Conservation (phyloP, 441 rosid species). For the Euphorbia schlechtendalii region DNA sequence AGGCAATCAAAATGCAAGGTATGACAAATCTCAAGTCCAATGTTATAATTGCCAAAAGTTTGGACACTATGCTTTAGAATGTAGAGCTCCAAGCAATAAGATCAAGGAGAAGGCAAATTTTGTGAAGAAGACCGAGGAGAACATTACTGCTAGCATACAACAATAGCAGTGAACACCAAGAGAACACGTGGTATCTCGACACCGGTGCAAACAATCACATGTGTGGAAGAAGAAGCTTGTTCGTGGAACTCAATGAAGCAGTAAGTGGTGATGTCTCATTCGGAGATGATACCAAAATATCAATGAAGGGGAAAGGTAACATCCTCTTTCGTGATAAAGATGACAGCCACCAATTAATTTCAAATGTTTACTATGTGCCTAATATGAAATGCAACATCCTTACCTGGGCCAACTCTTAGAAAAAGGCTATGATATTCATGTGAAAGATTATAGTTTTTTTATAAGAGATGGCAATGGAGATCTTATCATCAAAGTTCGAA, state of each 20-base stretch:
- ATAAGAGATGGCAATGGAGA: background rate
- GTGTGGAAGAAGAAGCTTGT: background rate
- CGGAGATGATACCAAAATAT: background rate
- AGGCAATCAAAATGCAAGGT: background rate
- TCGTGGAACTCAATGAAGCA: background rate
- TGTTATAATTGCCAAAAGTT: background rate
- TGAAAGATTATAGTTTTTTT: background rate
- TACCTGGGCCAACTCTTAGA: background rate
- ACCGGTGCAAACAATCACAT: background rate
- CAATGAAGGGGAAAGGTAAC: background rate
- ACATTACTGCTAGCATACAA: background rate
- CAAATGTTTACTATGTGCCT: background rate
- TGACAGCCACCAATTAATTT: too few species aligned
- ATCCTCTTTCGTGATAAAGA: too few species aligned
- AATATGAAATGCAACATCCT: background rate
- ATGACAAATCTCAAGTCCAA: background rate
- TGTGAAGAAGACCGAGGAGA: background rate
- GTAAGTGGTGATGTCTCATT: background rate
- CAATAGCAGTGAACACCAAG: background rate
- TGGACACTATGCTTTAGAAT: background rate
- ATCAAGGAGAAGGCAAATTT: background rate
- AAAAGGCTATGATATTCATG: background rate
- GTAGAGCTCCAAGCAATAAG: background rate
- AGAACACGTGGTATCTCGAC: background rate
- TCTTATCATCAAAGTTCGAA: background rate